Evolutionary conservation across 805 yeast genomes (phyloP), one percentile per base, ranked within the genome.

Genomic region (Kodamaea restingae): DNA sequence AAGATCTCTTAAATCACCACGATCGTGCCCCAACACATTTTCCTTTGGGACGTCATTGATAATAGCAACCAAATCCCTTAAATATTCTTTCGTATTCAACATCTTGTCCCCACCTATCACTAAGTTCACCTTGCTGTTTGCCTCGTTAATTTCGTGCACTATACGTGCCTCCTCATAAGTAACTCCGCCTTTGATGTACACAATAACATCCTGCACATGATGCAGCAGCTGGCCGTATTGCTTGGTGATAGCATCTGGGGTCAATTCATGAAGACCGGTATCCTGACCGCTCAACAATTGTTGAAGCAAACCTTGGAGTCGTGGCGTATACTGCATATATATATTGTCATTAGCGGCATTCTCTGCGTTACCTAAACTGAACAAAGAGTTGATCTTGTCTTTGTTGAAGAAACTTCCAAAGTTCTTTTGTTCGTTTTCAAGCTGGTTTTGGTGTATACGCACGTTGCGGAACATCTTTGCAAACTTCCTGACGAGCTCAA

Each of bases 101-200:
- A 67, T 47, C 15, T 37, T 38, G 42, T 67, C 70, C 18, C 96
- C 88, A 7, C 98, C 98, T n/a, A 90, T 63, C 1, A 88, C 71
- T 11, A 86, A 67, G 46, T 87, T 76, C 32, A 84, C 70, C 7
- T 76, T 78, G 25, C 74, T 75, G 38, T 68, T 71, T 17, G 76
- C 65, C 20, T 62, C 62, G 52, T 83, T 81, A 46, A 88, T 69
- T 44, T 88, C 85, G 39, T 84, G 78, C 4, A 90, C 78, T 17
- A 88, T 62, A 45, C 96, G 75, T 0, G 95, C 86, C 58, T 93
- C 99, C 59, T 91, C 98, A 56, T 78, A 88, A 1, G 98, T 91
- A 2, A 76, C 83, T 11, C 98, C 98, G 4, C 97, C 98, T 37
- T 87, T 78, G 38, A 84, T 62, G 54, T 80, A 85, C 1, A 85